Base-by-base conservation (phyloP, 2,329 filamentous ascomycete species). In the Boeremia lycopersici region DNA sequence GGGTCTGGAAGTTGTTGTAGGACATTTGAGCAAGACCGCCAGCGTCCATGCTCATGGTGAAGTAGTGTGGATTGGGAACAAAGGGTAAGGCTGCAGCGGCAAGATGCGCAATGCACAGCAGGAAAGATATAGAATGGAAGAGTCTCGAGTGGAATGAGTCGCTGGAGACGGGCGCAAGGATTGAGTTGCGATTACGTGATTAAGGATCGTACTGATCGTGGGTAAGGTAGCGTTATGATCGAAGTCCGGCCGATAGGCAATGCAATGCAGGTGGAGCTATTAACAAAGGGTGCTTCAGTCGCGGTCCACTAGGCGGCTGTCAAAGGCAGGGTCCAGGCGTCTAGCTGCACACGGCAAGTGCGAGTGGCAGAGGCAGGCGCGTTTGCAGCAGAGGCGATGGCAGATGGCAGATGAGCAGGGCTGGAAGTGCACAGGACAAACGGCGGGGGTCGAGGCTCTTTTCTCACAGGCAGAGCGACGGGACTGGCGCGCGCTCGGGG, bases 11-110 rank as follows among this genome's bases (percentile, higher is more conserved):
- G 73, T 88, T 85, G 82, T 88, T 90, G 83, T 91, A 93, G 81
- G 91, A 90, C 93, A 98, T 98, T 85, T 96, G 92, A 95, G 92
- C 89, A 83, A 96, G 91, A 95, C 92, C 91, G 85, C 93, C 93
- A 86, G 93, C 88, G 93, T 96, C 89, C 89, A 96, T 88, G 78
- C 80, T 82, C 80, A 79, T 74, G 59, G 55, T 70, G 63, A 59
- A 58, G 53, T 63, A 59, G 62, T 60, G 53, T 62, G 56, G 59
- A 57, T 61, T 59, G 60, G 48, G 60, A 52, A 68, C 59, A 69
- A 68, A 68, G 65, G 50, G 62, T 69, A 68, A 70, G 48, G 63
- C 59, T 65, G 65, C 54, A 67, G 65, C 60, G 63, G 70, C 61
- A 63, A 63, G 63, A 47, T 64, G 70, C 60, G 63, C 60, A 47